Conservation (phyloP, 2,329 filamentous ascomycete genomes). For the Cercospora sojina region DNA sequence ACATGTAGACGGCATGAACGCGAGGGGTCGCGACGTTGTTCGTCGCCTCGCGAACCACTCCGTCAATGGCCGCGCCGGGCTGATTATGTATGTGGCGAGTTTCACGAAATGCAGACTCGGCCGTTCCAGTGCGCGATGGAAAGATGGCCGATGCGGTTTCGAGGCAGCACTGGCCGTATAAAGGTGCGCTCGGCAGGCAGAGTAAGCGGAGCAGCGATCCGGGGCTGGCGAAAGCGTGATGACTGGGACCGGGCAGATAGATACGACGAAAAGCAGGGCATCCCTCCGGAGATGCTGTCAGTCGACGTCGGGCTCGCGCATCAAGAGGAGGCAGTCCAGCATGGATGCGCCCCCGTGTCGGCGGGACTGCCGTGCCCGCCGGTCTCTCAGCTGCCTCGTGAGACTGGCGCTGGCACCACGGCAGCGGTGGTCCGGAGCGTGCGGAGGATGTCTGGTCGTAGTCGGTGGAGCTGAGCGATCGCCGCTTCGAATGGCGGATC, state of each 20-base stretch:
- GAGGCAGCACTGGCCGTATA: background rate
- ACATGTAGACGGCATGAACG: background rate
- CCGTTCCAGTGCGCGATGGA: background rate
- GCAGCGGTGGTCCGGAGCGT: background rate
- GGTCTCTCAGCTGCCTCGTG: background rate
- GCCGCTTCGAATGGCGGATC: background rate
- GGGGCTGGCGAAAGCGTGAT: background rate
- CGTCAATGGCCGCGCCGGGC: background rate
- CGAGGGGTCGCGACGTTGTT: background rate
- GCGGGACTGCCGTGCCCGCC: background rate
- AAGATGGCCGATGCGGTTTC: background rate
- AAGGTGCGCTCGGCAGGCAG: background rate
- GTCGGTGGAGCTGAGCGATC: background rate
- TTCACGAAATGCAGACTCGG: background rate
- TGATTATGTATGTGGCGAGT: background rate
- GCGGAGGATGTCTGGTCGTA: background rate
- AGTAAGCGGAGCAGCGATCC: background rate
- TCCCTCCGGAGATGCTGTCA: background rate
- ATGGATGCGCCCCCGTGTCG: background rate
- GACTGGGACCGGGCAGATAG: background rate
- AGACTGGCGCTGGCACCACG: background rate
- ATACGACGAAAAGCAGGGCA: background rate
- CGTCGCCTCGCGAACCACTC: background rate
- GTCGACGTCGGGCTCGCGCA: background rate
- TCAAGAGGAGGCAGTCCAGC: background rate